A percentile compares a stretch with the other conserved stretches of the same genome.
These are phyloP conservation scores for Colletotrichum orbiculare DNA, from an alignment of 2,329 filamentous ascomycete species.

Conservation along the genomic window DNA sequence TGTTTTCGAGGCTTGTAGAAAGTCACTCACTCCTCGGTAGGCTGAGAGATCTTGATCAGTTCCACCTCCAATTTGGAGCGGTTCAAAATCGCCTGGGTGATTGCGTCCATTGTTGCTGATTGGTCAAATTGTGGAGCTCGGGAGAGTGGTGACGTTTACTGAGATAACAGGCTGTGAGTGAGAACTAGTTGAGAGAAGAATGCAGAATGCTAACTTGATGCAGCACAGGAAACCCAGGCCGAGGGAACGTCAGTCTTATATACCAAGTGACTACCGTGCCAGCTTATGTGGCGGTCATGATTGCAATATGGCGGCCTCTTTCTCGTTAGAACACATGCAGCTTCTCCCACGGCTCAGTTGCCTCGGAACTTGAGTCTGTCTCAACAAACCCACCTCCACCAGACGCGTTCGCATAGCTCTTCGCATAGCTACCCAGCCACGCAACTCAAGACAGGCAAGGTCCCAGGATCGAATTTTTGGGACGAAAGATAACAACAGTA, in stretches of 20 bases:
- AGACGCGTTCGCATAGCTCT: conserved; percentile 27
- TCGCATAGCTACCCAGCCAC: conserved; percentile 33
- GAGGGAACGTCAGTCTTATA: conserved; percentile 19
- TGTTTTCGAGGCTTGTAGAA: too few relatives aligned
- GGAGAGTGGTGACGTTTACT: conserved; percentile 25
- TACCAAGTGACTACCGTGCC: conserved; percentile 12
- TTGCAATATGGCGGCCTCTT: background rate
- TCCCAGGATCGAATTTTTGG: conserved; percentile 10
- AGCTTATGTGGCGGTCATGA: conserved; percentile 24
- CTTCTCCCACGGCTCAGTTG: conserved; percentile 21
- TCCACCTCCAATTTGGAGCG: conserved; percentile 43
- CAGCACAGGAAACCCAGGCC: too few relatives aligned
- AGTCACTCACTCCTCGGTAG: conserved; percentile 44
- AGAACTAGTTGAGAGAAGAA: background rate
- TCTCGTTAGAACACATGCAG: conserved; percentile 33
- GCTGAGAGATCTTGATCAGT: conserved; percentile 44
- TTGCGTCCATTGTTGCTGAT: conserved; percentile 40
- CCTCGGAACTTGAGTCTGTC: conserved; percentile 32
- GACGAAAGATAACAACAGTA: conserved; percentile 12
- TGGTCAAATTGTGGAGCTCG: conserved; percentile 15
- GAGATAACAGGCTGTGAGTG: conserved; percentile 12
- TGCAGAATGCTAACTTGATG: background rate
- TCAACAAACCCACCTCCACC: conserved; percentile 25
- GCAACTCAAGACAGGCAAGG: conserved; percentile 17
- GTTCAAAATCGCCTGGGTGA: conserved; percentile 44